Conservation (phyloP, 163 green algal genomes). For the Chlorella variabilis region DNA sequence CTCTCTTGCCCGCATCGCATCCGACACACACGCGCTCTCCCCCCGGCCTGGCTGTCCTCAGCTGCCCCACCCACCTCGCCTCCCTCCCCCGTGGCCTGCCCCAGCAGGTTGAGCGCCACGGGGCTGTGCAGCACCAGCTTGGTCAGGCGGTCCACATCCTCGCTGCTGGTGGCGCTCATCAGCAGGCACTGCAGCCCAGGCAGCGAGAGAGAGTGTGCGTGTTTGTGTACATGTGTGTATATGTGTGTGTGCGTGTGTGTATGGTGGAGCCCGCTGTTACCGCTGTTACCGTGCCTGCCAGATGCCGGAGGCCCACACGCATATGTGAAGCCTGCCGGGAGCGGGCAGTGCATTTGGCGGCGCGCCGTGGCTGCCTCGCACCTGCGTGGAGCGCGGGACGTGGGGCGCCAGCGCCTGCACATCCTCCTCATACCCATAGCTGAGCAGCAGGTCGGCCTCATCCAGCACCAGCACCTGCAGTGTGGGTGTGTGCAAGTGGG, state of each 20-base stretch:
- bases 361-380: background rate
- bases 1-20: too few relatives aligned
- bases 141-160: constrained; percentile 87
- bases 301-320: too few relatives aligned
- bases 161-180: constrained; percentile 88
- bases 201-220: constrained; percentile 68
- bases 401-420: constrained; percentile 76
- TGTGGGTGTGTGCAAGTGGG: background rate
- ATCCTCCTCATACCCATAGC: constrained; percentile 91
- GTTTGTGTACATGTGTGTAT: background rate
- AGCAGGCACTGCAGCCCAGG: constrained; percentile 95
- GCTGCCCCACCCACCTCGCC: background rate
- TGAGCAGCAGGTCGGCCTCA: constrained; percentile 95
- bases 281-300: too few relatives aligned
- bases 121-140: constrained; percentile 94
- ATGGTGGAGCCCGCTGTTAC: background rate
- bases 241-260: background rate
- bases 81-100: background rate
- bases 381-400: constrained; percentile 31
- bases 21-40: too few relatives aligned
- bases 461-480: constrained; percentile 90
- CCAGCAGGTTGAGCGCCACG: constrained; percentile 77
- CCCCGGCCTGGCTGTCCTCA: too few relatives aligned
- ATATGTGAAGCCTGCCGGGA: too few relatives aligned
- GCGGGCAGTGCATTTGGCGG: too few relatives aligned